Percentiles rank a stretch among this genome's conserved stretches.
Conservation (phyloP, 768 basidiomycete genomes). For the Lentinula raphanica region DNA sequence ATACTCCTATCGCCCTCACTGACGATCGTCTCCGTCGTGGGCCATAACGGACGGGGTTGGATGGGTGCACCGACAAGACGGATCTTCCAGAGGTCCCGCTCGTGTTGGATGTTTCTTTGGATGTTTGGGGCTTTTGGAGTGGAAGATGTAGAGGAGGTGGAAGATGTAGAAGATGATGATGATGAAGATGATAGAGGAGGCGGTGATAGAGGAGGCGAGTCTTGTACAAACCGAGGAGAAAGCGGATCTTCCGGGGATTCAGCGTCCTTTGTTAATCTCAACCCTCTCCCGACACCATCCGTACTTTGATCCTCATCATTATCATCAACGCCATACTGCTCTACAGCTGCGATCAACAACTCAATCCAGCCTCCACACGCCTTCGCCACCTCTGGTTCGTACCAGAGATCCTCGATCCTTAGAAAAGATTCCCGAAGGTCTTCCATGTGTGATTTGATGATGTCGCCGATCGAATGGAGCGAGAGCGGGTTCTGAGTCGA, state of each 20-base stretch:
- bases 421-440: constrained; percentile 43
- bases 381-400: constrained; percentile 38
- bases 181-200: no score
- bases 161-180: no score
- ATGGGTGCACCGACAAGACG: not conserved
- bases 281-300: no score
- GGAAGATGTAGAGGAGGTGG: no score
- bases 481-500: constrained; percentile 37
- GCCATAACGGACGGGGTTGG: constrained; percentile 1
- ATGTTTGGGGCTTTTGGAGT: no score
- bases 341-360: constrained; percentile 41
- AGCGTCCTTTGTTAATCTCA: not conserved
- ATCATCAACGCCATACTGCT: constrained; percentile 24
- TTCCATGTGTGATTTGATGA: constrained; percentile 51
- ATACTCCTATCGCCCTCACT: not conserved
- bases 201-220: no score
- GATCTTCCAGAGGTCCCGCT: no score
- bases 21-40: not conserved
- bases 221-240: constrained; percentile 33
- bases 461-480: constrained; percentile 41
- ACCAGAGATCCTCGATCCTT: constrained; percentile 47
- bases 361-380: constrained; percentile 63
- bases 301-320: no score
- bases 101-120: no score
- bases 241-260: constrained; percentile 33